Evolutionary conservation across 2,329 filamentous ascomycete genomes (phyloP), one percentile per base, ranked within the genome.

Genomic region (Paradendryphiella salina): DNA sequence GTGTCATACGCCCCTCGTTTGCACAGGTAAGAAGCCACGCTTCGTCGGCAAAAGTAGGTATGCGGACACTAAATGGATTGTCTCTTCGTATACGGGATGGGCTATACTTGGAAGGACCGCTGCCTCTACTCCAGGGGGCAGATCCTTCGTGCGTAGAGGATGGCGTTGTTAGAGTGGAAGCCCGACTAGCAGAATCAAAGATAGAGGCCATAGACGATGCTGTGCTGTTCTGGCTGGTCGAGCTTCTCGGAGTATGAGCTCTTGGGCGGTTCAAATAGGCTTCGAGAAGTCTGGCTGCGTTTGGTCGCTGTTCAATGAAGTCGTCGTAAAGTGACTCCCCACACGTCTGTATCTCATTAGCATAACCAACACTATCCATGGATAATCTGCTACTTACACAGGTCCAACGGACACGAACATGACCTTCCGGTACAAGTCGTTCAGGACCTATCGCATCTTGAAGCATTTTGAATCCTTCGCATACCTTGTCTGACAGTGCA

Each of bases 231-330:
- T 59, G 57, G 33, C 61, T 59, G 10, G 50, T 54, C 20, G 65
- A 52, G 11, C 59, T 65, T 14, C 39, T 50, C 4, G 66, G 61
- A 11, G 66, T 57, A 23, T 67, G 65, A 5, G 61, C 52, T 10
- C 60, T 55, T 3, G 69, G 69, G 2, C 69, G 57, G 46, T 75
- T 75, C 13, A 76, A 66, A 35, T 66, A 72, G 1, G 65, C 65
- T 63, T 74, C 72, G 0, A 76, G 58, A n/a, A 71, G 64, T 9
- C 69, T 62, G 8, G 73, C 73, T 35, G 73, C 73, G 14, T 73
- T 73, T 4, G 65, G 60, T 21, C 70, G 63, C 13, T 57, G 52
- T 55, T 76, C 73, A 37, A 70, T 57, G 40, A 71, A 75, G 56
- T 76, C 73, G 41, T 76, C 73, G 46, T 73, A 70, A 5, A 75